Base-by-base conservation (phyloP, 2,329 filamentous ascomycete species). In the Rhinocladiella mackenziei region DNA sequence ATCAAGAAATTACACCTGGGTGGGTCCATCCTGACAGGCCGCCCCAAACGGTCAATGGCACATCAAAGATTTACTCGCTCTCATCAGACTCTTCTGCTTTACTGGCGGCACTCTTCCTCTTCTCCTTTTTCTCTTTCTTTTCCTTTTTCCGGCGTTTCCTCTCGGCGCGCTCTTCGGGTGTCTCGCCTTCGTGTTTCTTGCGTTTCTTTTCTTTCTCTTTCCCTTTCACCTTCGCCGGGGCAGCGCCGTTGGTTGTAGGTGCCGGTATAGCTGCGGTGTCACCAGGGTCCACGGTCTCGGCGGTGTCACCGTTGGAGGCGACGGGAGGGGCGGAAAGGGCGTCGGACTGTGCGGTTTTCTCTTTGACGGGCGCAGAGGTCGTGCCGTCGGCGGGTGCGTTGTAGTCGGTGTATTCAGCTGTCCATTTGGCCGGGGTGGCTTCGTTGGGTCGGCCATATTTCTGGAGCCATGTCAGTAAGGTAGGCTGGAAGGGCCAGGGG, bases 371-470 rank as follows among this genome's bases (percentile, higher is more conserved):
- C 25, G 72, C 69, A 0, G 72, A 66, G 5, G 67, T 64, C 5
- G 69, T 63, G 9, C 72, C 66, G 14, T 68, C 64, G 33, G 65
- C 56, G 26, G 77, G 76, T 11, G 76, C 72, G 61, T 77, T 82
- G 73, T 82, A 95, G 73, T 97, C 92, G 70, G 89, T 91, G 78
- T 98, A 98, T 56, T 86, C 85, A 26, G 78, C 71, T 58, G 86
- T 89, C 92, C 92, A 98, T 71, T 92, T 87, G 59, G 89, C 81
- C 18, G 92, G 92, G 4, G 92, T 98, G 54, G 83, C 81, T 66
- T 96, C 91, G 68, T 97, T 98, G 59, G 86, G 70, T 47, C 89
- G 84, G 57, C 92, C 92, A 60, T 81, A 97, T 83, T 98, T 98
- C 75, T 78, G 65, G 43, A 54, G 13, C 5, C 7, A n/a, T 30